Conservation (phyloP, 305 asterid genomes). For the Plantago lanceolata region DNA sequence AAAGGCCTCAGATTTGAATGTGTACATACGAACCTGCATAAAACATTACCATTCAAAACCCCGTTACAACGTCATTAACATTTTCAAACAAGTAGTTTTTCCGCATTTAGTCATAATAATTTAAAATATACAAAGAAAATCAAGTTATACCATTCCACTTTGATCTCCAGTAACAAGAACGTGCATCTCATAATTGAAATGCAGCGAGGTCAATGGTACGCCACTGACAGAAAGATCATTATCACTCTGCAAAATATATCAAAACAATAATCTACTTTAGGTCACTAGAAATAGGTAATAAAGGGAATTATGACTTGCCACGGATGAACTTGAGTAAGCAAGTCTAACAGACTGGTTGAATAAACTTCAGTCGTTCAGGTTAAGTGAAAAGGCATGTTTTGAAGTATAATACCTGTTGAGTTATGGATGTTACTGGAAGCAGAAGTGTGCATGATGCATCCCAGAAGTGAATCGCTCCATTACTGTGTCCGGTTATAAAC, state of each 20-base stretch:
- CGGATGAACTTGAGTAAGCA: not conserved
- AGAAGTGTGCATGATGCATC: slow-evolving; percentile 82
- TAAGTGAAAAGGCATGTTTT: not conserved
- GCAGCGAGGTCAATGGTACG: slow-evolving; percentile 64
- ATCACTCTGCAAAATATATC: slow-evolving; percentile 57
- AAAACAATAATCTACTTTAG: slow-evolving; percentile 14
- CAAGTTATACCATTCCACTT: slow-evolving; percentile 60
- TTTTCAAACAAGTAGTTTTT: slow-evolving; percentile 1
- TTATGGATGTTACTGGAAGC: slow-evolving; percentile 55
- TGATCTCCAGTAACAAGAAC: slow-evolving; percentile 79
- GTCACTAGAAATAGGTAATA: not conserved
- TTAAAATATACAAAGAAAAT: not conserved
- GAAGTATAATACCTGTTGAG: slow-evolving; percentile 58
- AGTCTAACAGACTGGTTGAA: not conserved
- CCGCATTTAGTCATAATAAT: not conserved
- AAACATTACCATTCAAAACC: slow-evolving; percentile 20
- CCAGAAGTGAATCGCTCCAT: slow-evolving; percentile 85
- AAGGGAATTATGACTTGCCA: slow-evolving; percentile 8
- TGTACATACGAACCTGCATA: slow-evolving; percentile 70
- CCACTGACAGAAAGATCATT: slow-evolving; percentile 65
- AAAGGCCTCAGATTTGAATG: slow-evolving; percentile 68
- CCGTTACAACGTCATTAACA: not conserved
- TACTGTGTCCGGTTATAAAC: slow-evolving; percentile 69
- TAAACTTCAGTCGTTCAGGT: not conserved
- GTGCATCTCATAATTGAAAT: slow-evolving; percentile 45